Base-by-base conservation (phyloP, 1,284 basidiomycete species). In the Takashimella koratensis region DNA sequence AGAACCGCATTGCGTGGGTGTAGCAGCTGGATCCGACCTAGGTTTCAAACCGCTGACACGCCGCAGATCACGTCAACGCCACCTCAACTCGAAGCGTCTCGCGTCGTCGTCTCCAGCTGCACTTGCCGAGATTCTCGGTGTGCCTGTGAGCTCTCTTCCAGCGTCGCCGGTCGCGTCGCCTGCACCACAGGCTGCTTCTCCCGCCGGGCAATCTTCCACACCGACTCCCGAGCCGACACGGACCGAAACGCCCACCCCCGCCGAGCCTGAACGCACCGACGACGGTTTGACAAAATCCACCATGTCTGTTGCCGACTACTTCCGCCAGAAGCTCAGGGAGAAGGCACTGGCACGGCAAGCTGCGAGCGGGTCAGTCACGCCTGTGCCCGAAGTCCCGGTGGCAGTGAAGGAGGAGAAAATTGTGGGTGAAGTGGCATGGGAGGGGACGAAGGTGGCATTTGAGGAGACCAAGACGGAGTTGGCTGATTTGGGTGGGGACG, bases 71-170 rank as follows among this genome's bases (percentile, higher is more conserved):
- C 67, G 75, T 43, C 68, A 70, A 48, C 63, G 63, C 40, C 73
- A 76, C 47, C 63, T 75, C 20, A 55, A 63, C 36, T 64, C 73
- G 12, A 76, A 76, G 56, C 62, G 68, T 22, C 57, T 73, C 27
- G 75, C 73, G 6, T 70, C 73, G 2, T 64, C 63, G 23, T 72
- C 70, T 8, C 70, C 75, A 2, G 71, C 73, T n/a, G 75, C 75
- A 0, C 64, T 76, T 23, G 75, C 75, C 10, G 75, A 74, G 50
- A 76, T 76, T 25, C 69, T 76, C 5, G 75, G 75, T 26, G 68
- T 76, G 4, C 65, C 74, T 3, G 49, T 70, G 4, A 64, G 68
- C 1, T 71, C 71, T 12, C 62, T 72, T 16, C 64, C 68, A 10
- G 25, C 63, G 2, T 63, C 66, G 11, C 49, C 59, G 6, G 27